A percentile compares a stretch with the other conserved stretches of the same genome.
Conservation (phyloP, 2,329 filamentous ascomycete genomes). For the Scedosporium minutisporum region DNA sequence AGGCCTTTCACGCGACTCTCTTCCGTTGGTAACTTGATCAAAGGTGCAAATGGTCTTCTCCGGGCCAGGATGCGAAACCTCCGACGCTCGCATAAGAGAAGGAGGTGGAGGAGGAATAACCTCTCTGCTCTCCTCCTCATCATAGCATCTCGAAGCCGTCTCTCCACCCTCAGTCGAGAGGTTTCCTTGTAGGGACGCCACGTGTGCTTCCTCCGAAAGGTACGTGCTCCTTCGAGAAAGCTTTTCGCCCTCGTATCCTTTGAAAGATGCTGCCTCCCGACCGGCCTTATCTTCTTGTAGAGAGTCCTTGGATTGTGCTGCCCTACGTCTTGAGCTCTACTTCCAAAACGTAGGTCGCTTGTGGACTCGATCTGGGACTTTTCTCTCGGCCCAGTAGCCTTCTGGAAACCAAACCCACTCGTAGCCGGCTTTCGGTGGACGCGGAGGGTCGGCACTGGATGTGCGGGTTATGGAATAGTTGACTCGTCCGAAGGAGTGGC, state of each 20-base stretch:
- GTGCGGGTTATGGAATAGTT: not conserved
- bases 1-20: no score
- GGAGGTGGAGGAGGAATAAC: not conserved
- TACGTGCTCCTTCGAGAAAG: not conserved
- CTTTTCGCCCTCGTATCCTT: not conserved
- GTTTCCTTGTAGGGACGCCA: constrained; percentile 1
- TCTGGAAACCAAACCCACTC: not conserved
- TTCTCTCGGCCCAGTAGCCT: not conserved
- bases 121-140: no score
- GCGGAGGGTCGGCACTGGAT: not conserved
- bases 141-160: not conserved
- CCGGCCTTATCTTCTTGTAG: no score
- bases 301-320: not conserved
- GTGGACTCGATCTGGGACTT: not conserved
- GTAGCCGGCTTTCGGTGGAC: not conserved
- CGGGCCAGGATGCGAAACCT: not conserved
- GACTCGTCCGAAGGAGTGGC: not conserved
- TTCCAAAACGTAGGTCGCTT: not conserved
- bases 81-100: not conserved
- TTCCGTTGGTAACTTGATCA: not conserved
- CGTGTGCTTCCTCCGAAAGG: constrained; percentile 3
- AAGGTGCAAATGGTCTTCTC: not conserved
- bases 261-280: not conserved
- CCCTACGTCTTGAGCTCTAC: not conserved
- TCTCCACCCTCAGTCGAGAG: not conserved